These are phyloP conservation scores for Colletotrichum plurivorum DNA, from an alignment of 2,329 filamentous ascomycete genomes.

Conservation along the genomic window DNA sequence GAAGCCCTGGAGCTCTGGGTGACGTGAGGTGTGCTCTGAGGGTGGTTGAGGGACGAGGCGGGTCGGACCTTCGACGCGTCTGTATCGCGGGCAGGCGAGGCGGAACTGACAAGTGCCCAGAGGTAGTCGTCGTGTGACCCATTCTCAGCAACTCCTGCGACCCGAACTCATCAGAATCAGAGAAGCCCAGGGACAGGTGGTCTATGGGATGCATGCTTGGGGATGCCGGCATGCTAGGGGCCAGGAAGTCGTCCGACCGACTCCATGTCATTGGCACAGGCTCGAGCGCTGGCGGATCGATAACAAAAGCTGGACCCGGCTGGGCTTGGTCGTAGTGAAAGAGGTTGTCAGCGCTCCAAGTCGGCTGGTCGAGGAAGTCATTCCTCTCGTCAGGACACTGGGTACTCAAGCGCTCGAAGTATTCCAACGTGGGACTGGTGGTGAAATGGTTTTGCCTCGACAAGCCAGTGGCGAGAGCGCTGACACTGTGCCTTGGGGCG, in stretches of 20 bases:
- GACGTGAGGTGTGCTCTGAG: not conserved
- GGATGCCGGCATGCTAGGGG: not conserved
- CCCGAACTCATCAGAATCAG: not conserved
- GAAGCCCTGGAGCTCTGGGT: not conserved
- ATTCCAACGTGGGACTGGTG: constrained; percentile 15
- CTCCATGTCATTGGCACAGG: not conserved
- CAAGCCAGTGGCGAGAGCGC: constrained; percentile 19
- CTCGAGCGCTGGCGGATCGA: constrained; percentile 16
- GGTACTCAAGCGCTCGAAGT: constrained; percentile 15
- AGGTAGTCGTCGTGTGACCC: not conserved
- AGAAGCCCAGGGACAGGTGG: not conserved
- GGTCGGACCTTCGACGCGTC: constrained; percentile 10
- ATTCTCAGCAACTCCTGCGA: not conserved
- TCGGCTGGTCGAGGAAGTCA: not conserved
- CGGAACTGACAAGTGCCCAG: not conserved
- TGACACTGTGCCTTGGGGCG: constrained; percentile 2
- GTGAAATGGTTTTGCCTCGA: not conserved
- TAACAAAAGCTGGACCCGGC: constrained; percentile 12
- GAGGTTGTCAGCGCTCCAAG: not conserved
- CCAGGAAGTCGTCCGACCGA: not conserved
- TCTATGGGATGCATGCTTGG: constrained; percentile 18
- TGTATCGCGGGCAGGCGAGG: not conserved
- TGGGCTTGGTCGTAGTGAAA: not conserved
- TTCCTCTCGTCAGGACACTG: not conserved
- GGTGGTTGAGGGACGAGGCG: not conserved